Base-by-base conservation (phyloP, 768 basidiomycete species). In the Russula griseocarnosa region DNA sequence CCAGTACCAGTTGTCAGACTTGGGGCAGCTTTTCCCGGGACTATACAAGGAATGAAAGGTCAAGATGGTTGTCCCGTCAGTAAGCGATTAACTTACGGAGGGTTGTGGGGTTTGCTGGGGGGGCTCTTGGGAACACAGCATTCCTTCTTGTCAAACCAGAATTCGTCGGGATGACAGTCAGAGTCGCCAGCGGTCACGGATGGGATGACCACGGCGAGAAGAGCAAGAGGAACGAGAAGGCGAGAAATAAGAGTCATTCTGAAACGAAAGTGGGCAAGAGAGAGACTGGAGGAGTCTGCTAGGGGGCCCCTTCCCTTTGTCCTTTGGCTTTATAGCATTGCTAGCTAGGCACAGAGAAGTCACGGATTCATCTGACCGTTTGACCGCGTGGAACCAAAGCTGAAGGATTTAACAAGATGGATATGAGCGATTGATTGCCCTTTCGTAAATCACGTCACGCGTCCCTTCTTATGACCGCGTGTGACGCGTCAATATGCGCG, bases 211-310 rank as follows among this genome's bases (percentile, higher is more conserved):
- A 26, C 42, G n/a, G 53, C 38, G 7, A 62, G 30, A 30, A 62
- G 38, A 32, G 55, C 36, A 14, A 62, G n/a, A 0, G 55, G 24
- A 9, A 24, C 30, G 30, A 57, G 28, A 62, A 56, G 0, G 49
- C 47, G 75, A 52, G 71, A 63, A 69, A 77, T 68, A 67, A 75
- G 67, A 57, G 77, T 67, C 78, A 78, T 79, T 38, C 58, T 71
- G 56, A 72, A 74, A 57, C 70, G 73, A 67, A 62, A 55, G 60
- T 58, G 64, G 59, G 62, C 10, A 69, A 61, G 61, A 62, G 62
- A 65, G 26, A 1, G 54, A 53, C 0, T 50, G 7, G 38, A 40
- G 38, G 5, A 40, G 1, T 13, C n/a, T 40, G 6, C 16, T 40
- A 16, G 38, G 16, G 38, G 16, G 16, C 16, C 16, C 16, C 16